Evolutionary conservation across 768 basidiomycete species (phyloP), one percentile per base, ranked within the genome.

Genomic region (Leccinum olivaceopallidum): DNA sequence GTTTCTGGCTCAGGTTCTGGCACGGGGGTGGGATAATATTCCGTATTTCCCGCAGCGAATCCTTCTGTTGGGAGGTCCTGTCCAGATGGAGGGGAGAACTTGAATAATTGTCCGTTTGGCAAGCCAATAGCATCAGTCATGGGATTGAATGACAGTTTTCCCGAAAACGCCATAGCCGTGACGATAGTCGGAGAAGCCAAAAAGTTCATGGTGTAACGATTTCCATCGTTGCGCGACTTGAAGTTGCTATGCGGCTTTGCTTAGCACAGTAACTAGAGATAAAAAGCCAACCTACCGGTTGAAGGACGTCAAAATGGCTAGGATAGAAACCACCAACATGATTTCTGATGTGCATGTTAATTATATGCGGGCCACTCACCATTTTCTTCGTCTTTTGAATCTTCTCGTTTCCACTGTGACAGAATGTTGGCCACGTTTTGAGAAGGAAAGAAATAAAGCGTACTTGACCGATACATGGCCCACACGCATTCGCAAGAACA

Each of bases 141-240:
- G 2, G 97, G 97, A 71, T 98, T 95, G 80, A 99, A 99, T 12
- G 92, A 88, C 48, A 98, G 81, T 70, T 85, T 89, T 42, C 96
- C 97, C 9, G 94, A 89, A 76, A 98, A 98, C 1, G 95, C 87
- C 93, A 96, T 94, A 1, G 97, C 97, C 22, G 97, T 98, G 20
- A 98, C 97, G 60, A 97, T 82, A 36, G 95, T 96, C 1, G 97
- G 97, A 5, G 95, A 98, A 8, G 96, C 94, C 60, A 99, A 83
- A 80, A 99, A 98, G 76, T 98, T 98, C 94, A 96, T 93, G 16
- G 95, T 98, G 58, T 87, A 80, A 42, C 83, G 80, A 73, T 98
- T 98, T 24, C 95, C 97, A 70, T 99, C 97, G 72, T 99, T 99
- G 65, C 97, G 85, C 3, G 95, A 94, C 78, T 94, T 95, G 83